Evolutionary conservation across 345 rosid genomes (phyloP), one percentile per base, ranked within the genome.

Genomic region (Citrus unshiu): DNA sequence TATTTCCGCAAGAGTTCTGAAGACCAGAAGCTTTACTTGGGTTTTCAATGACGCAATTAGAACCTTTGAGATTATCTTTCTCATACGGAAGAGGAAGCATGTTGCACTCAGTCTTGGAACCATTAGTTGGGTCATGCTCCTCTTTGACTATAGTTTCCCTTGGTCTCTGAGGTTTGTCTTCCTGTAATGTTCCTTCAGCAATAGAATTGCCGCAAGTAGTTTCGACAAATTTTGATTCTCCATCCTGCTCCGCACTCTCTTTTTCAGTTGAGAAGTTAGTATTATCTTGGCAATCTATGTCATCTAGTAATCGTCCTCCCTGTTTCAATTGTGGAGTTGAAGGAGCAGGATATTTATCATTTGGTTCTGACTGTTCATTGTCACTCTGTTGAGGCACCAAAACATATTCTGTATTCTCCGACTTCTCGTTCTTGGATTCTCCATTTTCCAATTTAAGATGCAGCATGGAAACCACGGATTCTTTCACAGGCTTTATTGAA

Each of bases 181-280:
- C 80, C 35, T 79, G 86, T 49, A 62, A 73, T 40, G 79, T 83
- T 62, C 77, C 82, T 81, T 84, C 85, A 70, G 83, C 78, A 79
- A 74, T 77, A 76, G 85, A 75, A 76, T 84, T 73, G 74, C 69
- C 79, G 74, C 85, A 82, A 62, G 97, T 90, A 80, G 90, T 92
- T 90, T 96, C 99, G 85, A 90, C 94, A 12, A 86, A 96, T 94
- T 96, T 90, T 57, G 93, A 93, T 80, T 92, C 99, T 57, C 84
- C 93, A 77, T 90, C 96, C 60, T 82, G 89, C 79, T 85, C 91
- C 29, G 79, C 90, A 22, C 83, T 84, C 72, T 92, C 93, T 65
- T 84, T 93, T 68, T 92, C 97, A 54, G 80, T 82, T 1, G 85
- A 89, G 79, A 82, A 86, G 78, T 87, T 86, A 10, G 83, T 81